Conservation (phyloP, 2,329 filamentous ascomycete genomes). For the Fusarium sp. region DNA sequence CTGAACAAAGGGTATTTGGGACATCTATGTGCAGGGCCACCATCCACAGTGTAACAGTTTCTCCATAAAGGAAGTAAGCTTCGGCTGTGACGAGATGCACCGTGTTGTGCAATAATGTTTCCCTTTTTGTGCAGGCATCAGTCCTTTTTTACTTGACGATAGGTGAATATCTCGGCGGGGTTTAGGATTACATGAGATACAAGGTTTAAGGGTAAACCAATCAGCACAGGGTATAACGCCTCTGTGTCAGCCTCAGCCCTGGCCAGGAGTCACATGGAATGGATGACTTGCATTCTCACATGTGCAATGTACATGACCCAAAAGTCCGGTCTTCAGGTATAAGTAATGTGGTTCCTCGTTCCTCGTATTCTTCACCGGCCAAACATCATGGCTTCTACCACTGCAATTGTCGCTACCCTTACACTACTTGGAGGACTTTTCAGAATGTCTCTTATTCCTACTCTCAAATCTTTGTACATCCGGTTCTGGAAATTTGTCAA, state of each 20-base stretch:
- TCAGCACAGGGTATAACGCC: background rate
- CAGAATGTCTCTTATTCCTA: background rate
- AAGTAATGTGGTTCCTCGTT: background rate
- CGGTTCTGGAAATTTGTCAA: constrained; percentile 22
- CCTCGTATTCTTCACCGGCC: background rate
- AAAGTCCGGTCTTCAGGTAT: background rate
- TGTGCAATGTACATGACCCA: background rate
- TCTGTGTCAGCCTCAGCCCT: background rate
- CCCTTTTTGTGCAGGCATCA: background rate
- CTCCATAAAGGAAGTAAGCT: background rate
- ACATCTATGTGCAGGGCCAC: background rate
- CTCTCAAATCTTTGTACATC: constrained; percentile 19
- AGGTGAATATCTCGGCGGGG: background rate
- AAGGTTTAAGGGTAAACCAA: background rate
- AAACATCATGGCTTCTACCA: constrained; percentile 4
- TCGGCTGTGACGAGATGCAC: background rate
- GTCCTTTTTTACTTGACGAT: background rate
- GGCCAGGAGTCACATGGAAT: background rate
- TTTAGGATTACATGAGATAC: background rate
- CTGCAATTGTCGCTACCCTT: background rate
- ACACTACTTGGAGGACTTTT: background rate
- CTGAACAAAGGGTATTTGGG: fast-evolving
- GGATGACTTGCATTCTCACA: background rate
- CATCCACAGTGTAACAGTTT: background rate
- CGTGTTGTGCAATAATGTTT: background rate